These are phyloP conservation scores for Trichosporon ovoides DNA, from an alignment of 1,284 basidiomycete species.

Conservation along the genomic window DNA sequence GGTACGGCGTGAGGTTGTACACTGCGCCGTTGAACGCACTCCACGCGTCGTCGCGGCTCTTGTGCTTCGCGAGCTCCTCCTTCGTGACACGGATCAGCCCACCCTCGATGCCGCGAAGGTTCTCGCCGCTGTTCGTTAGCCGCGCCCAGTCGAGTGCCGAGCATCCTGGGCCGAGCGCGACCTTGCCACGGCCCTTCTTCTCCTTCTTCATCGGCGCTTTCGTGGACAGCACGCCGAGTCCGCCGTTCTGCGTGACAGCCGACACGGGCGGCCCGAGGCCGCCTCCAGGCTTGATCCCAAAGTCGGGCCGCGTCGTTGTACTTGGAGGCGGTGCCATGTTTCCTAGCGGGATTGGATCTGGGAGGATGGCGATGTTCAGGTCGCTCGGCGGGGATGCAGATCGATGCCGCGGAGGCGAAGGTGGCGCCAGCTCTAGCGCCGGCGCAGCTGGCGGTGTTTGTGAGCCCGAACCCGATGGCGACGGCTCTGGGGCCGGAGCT, in stretches of 20 bases:
- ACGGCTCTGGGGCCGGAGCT: slow-evolving; percentile 41
- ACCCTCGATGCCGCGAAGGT: slow-evolving; percentile 60
- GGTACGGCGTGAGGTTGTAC: slow-evolving; percentile 92
- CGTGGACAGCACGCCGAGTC: slow-evolving; percentile 44
- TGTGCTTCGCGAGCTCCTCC: slow-evolving; percentile 66
- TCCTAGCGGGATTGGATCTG: slow-evolving; percentile 37
- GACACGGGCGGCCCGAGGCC: slow-evolving; percentile 30
- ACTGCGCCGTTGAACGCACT: slow-evolving; percentile 87
- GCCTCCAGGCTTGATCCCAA: slow-evolving; percentile 39
- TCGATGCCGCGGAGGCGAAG: slow-evolving; percentile 59
- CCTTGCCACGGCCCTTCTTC: slow-evolving; percentile 66
- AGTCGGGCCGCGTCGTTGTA: slow-evolving; percentile 36
- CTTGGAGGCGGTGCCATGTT: slow-evolving; percentile 42
- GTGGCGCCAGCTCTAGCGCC: slow-evolving; percentile 49
- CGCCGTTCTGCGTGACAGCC: slow-evolving; percentile 59
- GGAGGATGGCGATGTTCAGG: slow-evolving; percentile 43
- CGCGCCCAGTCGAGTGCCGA: slow-evolving; percentile 93
- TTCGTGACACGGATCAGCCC: slow-evolving; percentile 66
- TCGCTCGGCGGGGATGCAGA: slow-evolving; percentile 46
- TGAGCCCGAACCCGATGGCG: slow-evolving; percentile 18
- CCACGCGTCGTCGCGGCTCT: slow-evolving; percentile 78
- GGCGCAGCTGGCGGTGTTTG: slow-evolving; percentile 15
- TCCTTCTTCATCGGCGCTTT: slow-evolving; percentile 16
- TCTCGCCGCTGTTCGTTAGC: slow-evolving; percentile 68
- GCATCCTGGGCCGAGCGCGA: slow-evolving; percentile 84